Conservation (phyloP, 768 basidiomycete species). For the Auricularia sp. region DNA sequence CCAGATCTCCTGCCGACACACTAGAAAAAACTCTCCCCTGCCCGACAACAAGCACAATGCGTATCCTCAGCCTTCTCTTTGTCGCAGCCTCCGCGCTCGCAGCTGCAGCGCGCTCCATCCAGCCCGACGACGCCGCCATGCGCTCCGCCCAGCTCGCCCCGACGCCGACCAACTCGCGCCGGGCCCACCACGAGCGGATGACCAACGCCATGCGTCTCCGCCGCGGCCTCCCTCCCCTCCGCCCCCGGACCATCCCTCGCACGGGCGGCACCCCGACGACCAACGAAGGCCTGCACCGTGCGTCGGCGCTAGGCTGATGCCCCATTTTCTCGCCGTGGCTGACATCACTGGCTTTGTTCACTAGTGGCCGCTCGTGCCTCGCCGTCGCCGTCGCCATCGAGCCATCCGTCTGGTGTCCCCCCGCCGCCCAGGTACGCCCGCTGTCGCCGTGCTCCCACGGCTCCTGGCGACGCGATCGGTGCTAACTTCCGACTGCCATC, state of each 20-base stretch:
- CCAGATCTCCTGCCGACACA: background rate
- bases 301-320: background rate
- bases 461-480: background rate
- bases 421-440: background rate
- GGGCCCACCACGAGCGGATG: background rate
- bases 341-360: background rate
- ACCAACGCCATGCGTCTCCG: conserved; percentile 1
- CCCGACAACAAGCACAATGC: background rate
- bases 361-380: background rate
- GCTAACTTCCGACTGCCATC: background rate
- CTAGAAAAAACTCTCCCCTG: background rate
- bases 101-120: background rate
- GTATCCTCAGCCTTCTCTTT: background rate
- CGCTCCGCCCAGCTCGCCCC: background rate
- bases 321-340: background rate
- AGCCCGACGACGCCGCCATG: background rate
- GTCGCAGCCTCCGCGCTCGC: background rate
- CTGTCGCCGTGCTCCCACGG: background rate
- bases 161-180: background rate
- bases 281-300: background rate
- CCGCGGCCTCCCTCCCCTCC: background rate
- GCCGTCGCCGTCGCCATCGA: background rate
- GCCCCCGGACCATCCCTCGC: background rate
- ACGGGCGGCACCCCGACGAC: background rate
- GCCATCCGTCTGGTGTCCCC: background rate